Evolutionary conservation across 495 filamentous ascomycete genomes (phyloP).

Genomic region (Penicillium crystallinum): DNA sequence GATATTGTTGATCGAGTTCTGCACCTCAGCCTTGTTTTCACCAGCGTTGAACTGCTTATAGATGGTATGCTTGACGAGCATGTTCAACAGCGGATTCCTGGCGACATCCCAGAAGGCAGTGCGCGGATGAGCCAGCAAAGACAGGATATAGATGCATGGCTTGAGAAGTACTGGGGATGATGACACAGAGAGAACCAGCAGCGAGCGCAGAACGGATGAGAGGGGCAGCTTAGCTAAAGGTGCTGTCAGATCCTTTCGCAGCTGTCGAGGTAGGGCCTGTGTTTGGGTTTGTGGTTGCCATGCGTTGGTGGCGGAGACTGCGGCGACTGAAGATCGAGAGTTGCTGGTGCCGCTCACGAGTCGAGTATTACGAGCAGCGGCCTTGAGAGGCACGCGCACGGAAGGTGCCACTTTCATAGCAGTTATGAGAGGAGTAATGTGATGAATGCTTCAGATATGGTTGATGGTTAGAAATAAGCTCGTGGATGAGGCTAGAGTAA

Average conservation of each 20-base stretch:
- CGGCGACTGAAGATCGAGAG: constrained; percentile 33
- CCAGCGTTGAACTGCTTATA: constrained; percentile 51
- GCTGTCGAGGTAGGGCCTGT: constrained; percentile 7
- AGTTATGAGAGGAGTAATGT: neutral
- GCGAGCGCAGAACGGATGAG: constrained; percentile 67
- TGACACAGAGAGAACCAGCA: constrained; percentile 73
- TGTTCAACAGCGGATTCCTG: constrained; percentile 42
- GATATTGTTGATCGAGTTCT: constrained; percentile 38
- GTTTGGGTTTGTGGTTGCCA: constrained; percentile 16
- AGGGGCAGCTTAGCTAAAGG: constrained; percentile 71
- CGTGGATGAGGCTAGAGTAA: neutral
- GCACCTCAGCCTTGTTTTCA: constrained; percentile 44
- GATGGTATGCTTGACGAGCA: constrained; percentile 43
- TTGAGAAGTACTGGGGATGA: constrained; percentile 68
- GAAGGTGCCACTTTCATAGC: constrained; percentile 33
- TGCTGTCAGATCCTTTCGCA: constrained; percentile 26
- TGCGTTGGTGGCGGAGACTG: constrained; percentile 23
- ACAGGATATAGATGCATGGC: constrained; percentile 65
- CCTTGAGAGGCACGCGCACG: constrained; percentile 24
- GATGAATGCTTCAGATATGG: neutral
- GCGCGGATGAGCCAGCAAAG: constrained; percentile 63
- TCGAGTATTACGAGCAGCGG: constrained; percentile 14
- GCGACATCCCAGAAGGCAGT: constrained; percentile 44
- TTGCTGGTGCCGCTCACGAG: constrained; percentile 38
- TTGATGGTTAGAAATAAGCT: neutral